Evolutionary conservation across 306 rosid genomes (phyloP).

Genomic region (Rubus idaeus): DNA sequence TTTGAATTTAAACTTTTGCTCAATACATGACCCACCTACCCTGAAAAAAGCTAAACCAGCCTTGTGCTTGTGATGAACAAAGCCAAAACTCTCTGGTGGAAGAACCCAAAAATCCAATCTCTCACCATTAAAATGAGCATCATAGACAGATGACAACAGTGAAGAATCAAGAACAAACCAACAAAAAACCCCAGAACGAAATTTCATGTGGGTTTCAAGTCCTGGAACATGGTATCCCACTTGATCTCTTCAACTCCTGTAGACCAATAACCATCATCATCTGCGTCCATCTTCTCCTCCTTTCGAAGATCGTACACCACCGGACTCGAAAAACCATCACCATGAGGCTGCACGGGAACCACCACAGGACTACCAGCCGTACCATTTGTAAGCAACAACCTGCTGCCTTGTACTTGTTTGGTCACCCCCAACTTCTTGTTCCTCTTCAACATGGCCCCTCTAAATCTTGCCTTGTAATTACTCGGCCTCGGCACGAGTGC

Average conservation of each 20-base stretch:
- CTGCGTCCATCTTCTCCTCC: slow-evolving; percentile 35
- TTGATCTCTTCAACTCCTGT: slow-evolving; percentile 78
- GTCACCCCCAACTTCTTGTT: slow-evolving; percentile 41
- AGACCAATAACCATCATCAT: slow-evolving; percentile 65
- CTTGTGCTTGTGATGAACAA: slow-evolving; percentile 12
- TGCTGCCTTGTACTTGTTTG: slow-evolving; percentile 45
- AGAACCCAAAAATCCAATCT: slow-evolving; percentile 63
- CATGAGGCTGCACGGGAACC: slow-evolving; percentile 26
- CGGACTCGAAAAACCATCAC: slow-evolving; percentile 57
- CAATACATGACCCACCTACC: slow-evolving; percentile 54
- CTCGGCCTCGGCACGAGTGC: slow-evolving; percentile 63
- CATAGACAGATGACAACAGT: slow-evolving; percentile 6
- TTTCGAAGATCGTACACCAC: slow-evolving; percentile 44
- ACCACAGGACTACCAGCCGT: slow-evolving; percentile 22
- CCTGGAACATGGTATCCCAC: slow-evolving; percentile 91
- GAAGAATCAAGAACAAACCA: background rate
- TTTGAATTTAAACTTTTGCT: slow-evolving; percentile 44
- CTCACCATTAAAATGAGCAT: slow-evolving; percentile 53
- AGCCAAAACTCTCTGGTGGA: slow-evolving; percentile 47
- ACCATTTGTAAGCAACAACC: slow-evolving; percentile 58
- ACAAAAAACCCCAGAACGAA: background rate
- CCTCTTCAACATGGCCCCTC: slow-evolving; percentile 60
- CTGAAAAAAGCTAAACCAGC: slow-evolving; percentile 4
- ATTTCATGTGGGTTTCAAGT: slow-evolving; percentile 77
- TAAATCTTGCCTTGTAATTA: slow-evolving; percentile 44